These are phyloP conservation scores for Monosporascus sp. DNA, from an alignment of 2,329 filamentous ascomycete species.

Conservation along the genomic window DNA sequence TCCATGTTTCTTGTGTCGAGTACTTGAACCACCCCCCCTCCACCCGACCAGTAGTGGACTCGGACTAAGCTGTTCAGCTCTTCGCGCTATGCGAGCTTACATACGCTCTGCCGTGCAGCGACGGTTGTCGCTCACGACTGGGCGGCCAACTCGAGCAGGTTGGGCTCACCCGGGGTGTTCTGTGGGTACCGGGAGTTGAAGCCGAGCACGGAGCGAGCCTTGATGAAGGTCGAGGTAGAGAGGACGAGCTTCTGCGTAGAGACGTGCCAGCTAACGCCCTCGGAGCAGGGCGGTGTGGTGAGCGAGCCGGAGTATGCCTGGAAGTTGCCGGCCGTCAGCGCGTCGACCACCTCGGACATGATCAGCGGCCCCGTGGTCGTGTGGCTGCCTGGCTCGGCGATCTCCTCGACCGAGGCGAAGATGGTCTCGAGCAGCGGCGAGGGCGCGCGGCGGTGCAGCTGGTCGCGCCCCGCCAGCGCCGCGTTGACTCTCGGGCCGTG, in stretches of 20 bases:
- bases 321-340: conserved; percentile 32
- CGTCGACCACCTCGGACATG: conserved; percentile 38
- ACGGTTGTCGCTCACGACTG: not conserved
- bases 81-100: no score
- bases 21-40: no score
- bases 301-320: conserved; percentile 43
- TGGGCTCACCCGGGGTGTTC: conserved; percentile 34
- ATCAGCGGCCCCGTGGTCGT: conserved; percentile 36
- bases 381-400: conserved; percentile 37
- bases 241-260: conserved; percentile 37
- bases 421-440: conserved; percentile 42
- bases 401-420: conserved; percentile 36
- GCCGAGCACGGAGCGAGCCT: conserved; percentile 38
- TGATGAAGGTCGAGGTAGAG: conserved; percentile 32
- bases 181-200: conserved; percentile 45
- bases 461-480: conserved; percentile 36
- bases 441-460: conserved; percentile 29
- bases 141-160: conserved; percentile 25
- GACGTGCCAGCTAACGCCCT: conserved; percentile 44
- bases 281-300: conserved; percentile 45
- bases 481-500: conserved; percentile 28
- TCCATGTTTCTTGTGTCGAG: no score
- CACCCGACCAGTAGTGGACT: no score
- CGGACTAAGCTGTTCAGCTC: no score
- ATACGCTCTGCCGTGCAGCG: no score